Evolutionary conservation across 2,329 filamentous ascomycete species (phyloP).

Genomic region (Trichoderma simmonsii): DNA sequence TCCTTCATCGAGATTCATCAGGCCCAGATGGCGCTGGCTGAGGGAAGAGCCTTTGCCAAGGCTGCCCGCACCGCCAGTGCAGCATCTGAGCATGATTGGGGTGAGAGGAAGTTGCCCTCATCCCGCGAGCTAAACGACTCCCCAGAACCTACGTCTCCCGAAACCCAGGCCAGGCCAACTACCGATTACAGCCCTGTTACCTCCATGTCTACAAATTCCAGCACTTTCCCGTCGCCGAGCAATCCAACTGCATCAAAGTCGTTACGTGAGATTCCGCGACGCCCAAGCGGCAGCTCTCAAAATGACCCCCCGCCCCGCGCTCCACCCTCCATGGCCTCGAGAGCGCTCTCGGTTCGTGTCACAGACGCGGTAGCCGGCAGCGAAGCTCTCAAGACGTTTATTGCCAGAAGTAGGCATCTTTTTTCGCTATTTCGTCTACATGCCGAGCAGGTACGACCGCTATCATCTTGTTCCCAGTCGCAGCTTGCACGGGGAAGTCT

Average conservation of each 20-base stretch:
- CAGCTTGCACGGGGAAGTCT: conserved; percentile 70
- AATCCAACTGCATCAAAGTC: conserved; percentile 10
- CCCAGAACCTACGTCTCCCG: conserved; percentile 30
- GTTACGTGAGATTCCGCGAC: conserved; percentile 20
- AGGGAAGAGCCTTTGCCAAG: conserved; percentile 57
- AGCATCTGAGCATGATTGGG: conserved; percentile 35
- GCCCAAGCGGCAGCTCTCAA: conserved; percentile 27
- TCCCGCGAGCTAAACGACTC: conserved; percentile 26
- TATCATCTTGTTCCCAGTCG: conserved; percentile 59
- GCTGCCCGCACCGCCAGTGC: conserved; percentile 39
- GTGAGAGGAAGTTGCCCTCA: conserved; percentile 25
- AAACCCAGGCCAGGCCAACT: conserved; percentile 24
- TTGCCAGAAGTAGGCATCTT: conserved; percentile 67
- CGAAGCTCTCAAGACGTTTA: conserved; percentile 68
- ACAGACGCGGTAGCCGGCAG: conserved; percentile 52
- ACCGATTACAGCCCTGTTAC: conserved; percentile 42
- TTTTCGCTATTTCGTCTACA: conserved; percentile 74
- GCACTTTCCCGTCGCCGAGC: conserved; percentile 28
- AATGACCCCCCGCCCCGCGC: conserved; percentile 22
- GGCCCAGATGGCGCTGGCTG: conserved; percentile 59
- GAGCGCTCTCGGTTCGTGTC: conserved; percentile 38
- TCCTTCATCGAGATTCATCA: conserved; percentile 58
- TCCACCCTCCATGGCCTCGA: conserved; percentile 27
- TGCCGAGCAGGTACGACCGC: conserved; percentile 67
- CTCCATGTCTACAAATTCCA: conserved; percentile 36